These are phyloP conservation scores for Cladorrhinum sp. DNA, from an alignment of 2,329 filamentous ascomycete genomes.

Conservation along the genomic window DNA sequence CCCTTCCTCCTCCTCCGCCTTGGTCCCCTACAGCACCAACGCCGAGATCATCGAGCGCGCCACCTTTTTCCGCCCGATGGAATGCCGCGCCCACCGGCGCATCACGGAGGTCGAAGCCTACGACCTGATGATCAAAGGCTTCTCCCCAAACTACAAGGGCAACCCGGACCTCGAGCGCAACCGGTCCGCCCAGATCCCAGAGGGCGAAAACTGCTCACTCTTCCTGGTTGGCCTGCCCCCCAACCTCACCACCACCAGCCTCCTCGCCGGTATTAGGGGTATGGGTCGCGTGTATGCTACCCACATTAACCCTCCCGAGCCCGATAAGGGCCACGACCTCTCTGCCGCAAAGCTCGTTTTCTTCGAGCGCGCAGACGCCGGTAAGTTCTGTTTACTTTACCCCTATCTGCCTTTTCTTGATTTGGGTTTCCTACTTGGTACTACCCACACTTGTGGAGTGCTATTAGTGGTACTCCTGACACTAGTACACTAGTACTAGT, in stretches of 20 bases:
- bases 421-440: background rate
- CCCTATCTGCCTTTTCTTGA: background rate
- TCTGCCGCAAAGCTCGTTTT: conserved; percentile 51
- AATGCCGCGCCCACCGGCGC: conserved; percentile 9
- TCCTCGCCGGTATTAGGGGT: conserved; percentile 43
- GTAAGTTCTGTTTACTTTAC: conserved; percentile 1
- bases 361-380: conserved; percentile 41
- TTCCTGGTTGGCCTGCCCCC: conserved; percentile 53
- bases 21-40: background rate
- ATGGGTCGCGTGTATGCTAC: conserved; percentile 51
- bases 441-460: background rate
- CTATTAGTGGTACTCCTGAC: background rate
- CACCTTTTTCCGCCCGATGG: conserved; percentile 22
- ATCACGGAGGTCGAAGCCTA: conserved; percentile 10
- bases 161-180: conserved; percentile 37
- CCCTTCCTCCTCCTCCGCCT: background rate
- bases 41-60: background rate
- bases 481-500: background rate
- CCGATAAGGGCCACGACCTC: conserved; percentile 31
- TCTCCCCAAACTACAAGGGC: conserved; percentile 40
- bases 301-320: conserved; percentile 49
- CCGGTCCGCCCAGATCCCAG: conserved; percentile 39
- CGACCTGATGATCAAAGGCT: conserved; percentile 26
- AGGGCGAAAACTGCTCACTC: conserved; percentile 46
- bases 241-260: conserved; percentile 39